Evolutionary conservation across 768 basidiomycete species (phyloP), one percentile per base, ranked within the genome.

Genomic region (Macrocybe gigantea): DNA sequence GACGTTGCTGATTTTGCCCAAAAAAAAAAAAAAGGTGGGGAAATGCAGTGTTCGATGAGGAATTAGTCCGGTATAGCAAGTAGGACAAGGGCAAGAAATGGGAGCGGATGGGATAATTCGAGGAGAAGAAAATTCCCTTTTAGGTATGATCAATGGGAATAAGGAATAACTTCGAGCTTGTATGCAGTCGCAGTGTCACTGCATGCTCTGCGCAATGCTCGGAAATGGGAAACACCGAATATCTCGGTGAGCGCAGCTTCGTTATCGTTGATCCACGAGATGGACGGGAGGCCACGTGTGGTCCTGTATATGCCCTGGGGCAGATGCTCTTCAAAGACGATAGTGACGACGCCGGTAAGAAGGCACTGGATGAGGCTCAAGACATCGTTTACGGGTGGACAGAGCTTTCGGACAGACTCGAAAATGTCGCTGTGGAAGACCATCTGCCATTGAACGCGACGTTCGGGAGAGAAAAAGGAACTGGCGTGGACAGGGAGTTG

Each of bases 361-460:
- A 86, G 79, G 56, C 84, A 86, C 59, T 86, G 84, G 36, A 85
- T 61, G 49, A 86, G 73, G 61, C 74, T 75, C 50, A 85, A 70
- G 55, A 86, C 81, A 62, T 85, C 83, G 64, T 75, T 79, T 62
- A 86, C 77, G 41, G 84, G 84, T 31, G 78, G 75, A 47, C 80
- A 78, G 54, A 82, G 77, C 63, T 83, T 82, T 33, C 83, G 73
- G 48, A 83, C 75, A 30, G 79, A 82, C 57, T 83, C 82, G 65
- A 85, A 86, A 44, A 81, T 79, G 64, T 85, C 83, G 58, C 78
- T 80, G 61, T 85, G 88, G 61, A 92, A 92, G 57, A 89, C 86
- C 88, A 90, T 89, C 63, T 90, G 80, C 88, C 89, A 92, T 61
- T 90, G 88, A 40, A 90, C 78, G 50, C 86, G 80, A 55, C 88